A percentile compares a stretch with the other conserved stretches of the same genome.
These are phyloP conservation scores for Phytophthora nicotianae DNA, from an alignment of 352 stramenopile species.

Conservation along the genomic window DNA sequence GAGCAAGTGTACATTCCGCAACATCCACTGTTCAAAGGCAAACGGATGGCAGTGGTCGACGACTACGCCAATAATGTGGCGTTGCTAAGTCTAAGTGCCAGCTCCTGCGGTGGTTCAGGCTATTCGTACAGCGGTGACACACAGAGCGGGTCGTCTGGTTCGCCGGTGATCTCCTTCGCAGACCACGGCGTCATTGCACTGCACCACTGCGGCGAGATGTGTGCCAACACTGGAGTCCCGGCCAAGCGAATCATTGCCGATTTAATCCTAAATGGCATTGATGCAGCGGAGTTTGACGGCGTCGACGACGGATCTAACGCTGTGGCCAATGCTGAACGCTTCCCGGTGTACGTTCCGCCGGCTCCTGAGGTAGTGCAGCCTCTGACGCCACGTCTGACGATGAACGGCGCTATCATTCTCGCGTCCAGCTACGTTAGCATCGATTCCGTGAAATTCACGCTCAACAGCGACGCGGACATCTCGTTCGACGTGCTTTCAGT, in stretches of 20 bases:
- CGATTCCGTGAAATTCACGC: slow-evolving; percentile 55
- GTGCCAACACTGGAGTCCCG: slow-evolving; percentile 63
- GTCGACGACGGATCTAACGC: slow-evolving; percentile 32
- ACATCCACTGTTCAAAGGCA: slow-evolving; percentile 52
- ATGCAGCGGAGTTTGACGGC: slow-evolving; percentile 45
- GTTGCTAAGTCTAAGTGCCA: slow-evolving; percentile 36
- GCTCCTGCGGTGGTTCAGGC: slow-evolving; percentile 41
- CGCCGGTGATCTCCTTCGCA: slow-evolving; percentile 51
- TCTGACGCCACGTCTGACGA: slow-evolving; percentile 25
- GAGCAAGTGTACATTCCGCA: slow-evolving; percentile 64
- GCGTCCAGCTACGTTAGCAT: slow-evolving; percentile 43
- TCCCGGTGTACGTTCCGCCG: slow-evolving; percentile 46
- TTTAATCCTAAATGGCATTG: slow-evolving; percentile 31
- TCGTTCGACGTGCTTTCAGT: slow-evolving; percentile 63
- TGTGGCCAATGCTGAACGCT: slow-evolving; percentile 34
- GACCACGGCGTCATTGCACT: slow-evolving; percentile 70
- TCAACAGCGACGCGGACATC: slow-evolving; percentile 50
- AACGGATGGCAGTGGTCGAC: slow-evolving; percentile 56
- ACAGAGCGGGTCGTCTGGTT: slow-evolving; percentile 63
- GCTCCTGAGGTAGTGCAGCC: slow-evolving; percentile 12
- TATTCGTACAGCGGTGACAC: slow-evolving; percentile 75
- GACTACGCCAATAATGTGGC: slow-evolving; percentile 51
- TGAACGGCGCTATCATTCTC: slow-evolving; percentile 42
- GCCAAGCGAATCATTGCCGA: slow-evolving; percentile 52
- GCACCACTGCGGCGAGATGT: slow-evolving; percentile 71